Base-by-base conservation (phyloP, 2,329 filamentous ascomycete species). In the Neofusicoccum kwambonambiense region DNA sequence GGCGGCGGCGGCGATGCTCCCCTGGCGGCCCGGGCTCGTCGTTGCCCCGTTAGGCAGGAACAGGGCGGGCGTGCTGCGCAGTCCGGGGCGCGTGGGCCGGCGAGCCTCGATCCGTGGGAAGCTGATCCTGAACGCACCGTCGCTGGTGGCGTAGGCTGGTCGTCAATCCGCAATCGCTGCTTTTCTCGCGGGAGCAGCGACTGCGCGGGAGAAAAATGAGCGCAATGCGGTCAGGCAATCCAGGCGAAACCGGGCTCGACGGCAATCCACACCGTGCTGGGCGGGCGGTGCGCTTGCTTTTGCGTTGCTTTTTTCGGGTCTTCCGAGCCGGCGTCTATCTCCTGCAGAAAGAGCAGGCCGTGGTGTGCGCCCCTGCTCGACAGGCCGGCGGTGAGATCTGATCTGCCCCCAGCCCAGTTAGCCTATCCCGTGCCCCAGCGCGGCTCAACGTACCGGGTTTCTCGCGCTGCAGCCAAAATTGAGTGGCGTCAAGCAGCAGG, bases 391-490 rank as follows among this genome's bases (percentile, higher is more conserved):
- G 63, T 60, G 52, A 64, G 63, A 60, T 60, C 62, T 56, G 62
- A 57, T 64, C 62, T 56, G 42, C 50, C 52, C 37, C 54, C 42
- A 56, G 47, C 51, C 42, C 51, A 51, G 51, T 64, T 52, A 64
- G 62, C 62, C 51, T 44, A 42, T 34, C 39, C 51, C 31, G 62
- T 64, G 51, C 61, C 60, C 61, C 27, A 37, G 54, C 49, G 61
- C 54, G 61, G 61, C 61, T 63, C 61, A 49, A 64, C 62, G 27
- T 64, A 64, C 62, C 62, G 41, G 52, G 52, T 64, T 62, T 64
- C 63, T 60, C 45, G 54, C 22, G 44, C 63, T 64, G 63, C 63
- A 64, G 63, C 63, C 63, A 58, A 64, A 64, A 64, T 64, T 64
- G 63, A 50, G 54, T 64, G 63, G 63, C 63, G 63, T 64, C 63